A percentile compares a stretch with the other conserved stretches of the same genome.
phyloP scores from a whole-genome alignment of 2,329 filamentous ascomycete genomes.

The Trichoderma polysporum region DNA sequence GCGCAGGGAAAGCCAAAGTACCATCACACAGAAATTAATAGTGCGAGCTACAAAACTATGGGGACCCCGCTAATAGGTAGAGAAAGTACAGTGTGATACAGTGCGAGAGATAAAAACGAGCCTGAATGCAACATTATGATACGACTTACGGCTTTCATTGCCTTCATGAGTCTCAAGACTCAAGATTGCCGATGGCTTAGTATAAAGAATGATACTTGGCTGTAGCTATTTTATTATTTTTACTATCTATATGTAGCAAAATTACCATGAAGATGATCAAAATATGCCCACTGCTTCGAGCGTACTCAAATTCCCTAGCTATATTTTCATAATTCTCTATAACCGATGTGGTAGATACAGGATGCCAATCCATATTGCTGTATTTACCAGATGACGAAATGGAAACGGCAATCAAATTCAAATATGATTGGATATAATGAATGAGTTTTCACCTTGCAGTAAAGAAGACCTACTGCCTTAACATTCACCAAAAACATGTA shows the following conservation, averaged over 20 bases:
- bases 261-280: too few species aligned
- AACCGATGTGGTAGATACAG: too few species aligned
- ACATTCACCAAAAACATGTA: background rate
- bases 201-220: background rate
- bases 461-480: too few species aligned
- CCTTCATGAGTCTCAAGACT: background rate
- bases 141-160: background rate
- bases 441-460: too few species aligned
- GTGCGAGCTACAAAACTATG: background rate
- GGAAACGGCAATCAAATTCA: too few species aligned
- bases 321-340: too few species aligned
- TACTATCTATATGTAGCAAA: background rate
- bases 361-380: too few species aligned
- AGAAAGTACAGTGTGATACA: background rate
- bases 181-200: background rate
- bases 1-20: constrained; percentile 18
- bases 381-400: too few species aligned
- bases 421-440: too few species aligned
- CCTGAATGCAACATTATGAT: background rate
- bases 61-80: background rate
- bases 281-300: too few species aligned
- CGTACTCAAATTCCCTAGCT: too few species aligned
- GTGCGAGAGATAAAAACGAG: background rate
- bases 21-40: constrained; percentile 22
- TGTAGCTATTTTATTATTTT: background rate